A percentile compares a stretch with the other conserved stretches of the same genome.
These are phyloP conservation scores for Phellopilus nigrolimitatus DNA, from an alignment of 1,284 basidiomycete species.

Conservation along the genomic window DNA sequence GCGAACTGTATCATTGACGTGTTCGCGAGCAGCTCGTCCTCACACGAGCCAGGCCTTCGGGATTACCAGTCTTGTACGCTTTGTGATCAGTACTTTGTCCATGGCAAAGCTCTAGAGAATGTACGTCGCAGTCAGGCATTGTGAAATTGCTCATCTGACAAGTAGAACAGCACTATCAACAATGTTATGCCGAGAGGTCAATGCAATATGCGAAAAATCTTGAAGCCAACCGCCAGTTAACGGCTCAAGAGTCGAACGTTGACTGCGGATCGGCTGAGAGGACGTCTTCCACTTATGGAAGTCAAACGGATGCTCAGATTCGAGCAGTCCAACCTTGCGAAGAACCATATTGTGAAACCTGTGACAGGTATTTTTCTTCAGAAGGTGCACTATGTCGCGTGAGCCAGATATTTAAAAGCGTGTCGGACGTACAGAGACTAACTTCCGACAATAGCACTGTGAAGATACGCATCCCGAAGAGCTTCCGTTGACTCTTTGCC, in stretches of 20 bases:
- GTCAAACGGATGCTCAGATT: neutral
- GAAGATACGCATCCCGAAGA: neutral
- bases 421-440: neutral
- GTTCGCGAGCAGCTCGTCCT: neutral
- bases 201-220: too few relatives aligned
- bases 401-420: neutral
- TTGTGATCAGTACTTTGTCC: neutral
- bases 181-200: too few relatives aligned
- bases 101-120: neutral
- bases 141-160: neutral
- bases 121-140: neutral
- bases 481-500: neutral
- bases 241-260: neutral
- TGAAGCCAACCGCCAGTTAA: too few relatives aligned
- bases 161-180: neutral
- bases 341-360: neutral
- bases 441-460: neutral
- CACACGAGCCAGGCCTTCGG: neutral
- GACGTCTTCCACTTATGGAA: neutral
- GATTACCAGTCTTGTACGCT: neutral
- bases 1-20: neutral
- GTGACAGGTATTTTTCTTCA: constrained; percentile 2
- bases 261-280: neutral
- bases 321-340: neutral
- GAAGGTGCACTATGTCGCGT: neutral